These are phyloP conservation scores for Saccharomyces hybrid DNA, from an alignment of 1,139 yeast species.

Conservation along the genomic window DNA sequence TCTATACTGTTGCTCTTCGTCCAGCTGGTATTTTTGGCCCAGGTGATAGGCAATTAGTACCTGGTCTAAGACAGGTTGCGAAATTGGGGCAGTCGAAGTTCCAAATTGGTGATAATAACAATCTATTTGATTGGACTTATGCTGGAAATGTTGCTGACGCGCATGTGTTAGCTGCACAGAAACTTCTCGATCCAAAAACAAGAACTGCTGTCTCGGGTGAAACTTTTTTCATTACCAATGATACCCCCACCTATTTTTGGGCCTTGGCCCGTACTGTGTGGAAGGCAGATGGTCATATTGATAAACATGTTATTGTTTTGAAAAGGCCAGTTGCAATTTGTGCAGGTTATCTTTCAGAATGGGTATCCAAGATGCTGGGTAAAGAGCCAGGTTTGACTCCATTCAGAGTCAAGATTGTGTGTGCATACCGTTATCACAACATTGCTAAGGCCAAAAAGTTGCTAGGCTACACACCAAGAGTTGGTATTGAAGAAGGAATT, in stretches of 20 bases:
- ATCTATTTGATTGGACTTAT: constrained; percentile 92
- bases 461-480: constrained; percentile 75
- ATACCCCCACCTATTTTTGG: constrained; percentile 94
- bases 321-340: constrained; percentile 64
- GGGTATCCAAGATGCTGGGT: constrained; percentile 57
- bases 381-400: constrained; percentile 95
- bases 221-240: constrained; percentile 85
- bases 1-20: constrained; percentile 75
- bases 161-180: constrained; percentile 84
- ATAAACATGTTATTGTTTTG: constrained; percentile 59
- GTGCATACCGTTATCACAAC: constrained; percentile 94
- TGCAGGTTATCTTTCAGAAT: constrained; percentile 73
- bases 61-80: constrained; percentile 82
- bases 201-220: constrained; percentile 62
- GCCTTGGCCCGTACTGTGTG: constrained; percentile 93
- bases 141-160: constrained; percentile 99
- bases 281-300: constrained; percentile 90
- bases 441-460: constrained; percentile 74
- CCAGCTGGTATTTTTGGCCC: constrained; percentile 99
- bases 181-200: constrained; percentile 43
- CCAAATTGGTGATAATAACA: constrained; percentile 90
- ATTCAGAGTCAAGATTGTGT: constrained; percentile 83
- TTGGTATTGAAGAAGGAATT: constrained; percentile 77
- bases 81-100: constrained; percentile 79
- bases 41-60: constrained; percentile 94